Evolutionary conservation across 2,329 filamentous ascomycete genomes (phyloP), one percentile per base, ranked within the genome.

Genomic region (Fonsecaea erecta): DNA sequence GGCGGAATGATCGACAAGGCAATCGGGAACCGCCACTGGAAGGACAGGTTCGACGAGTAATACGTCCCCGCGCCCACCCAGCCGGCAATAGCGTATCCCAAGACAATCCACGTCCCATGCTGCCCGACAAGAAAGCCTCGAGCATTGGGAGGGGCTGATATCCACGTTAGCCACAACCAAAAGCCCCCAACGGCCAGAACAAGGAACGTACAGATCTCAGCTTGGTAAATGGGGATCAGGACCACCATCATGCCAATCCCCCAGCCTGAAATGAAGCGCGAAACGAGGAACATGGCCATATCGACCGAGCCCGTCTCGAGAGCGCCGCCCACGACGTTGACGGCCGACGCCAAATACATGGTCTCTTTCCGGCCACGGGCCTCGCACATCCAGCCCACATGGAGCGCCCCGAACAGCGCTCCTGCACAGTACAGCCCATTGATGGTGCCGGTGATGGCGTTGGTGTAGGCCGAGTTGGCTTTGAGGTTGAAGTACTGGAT

Each of bases 31-130:
- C 80, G 74, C 81, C 80, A 82, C 11, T 76, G 78, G 71, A 82
- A 81, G 3, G 73, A 73, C 8, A 76, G 70, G 53, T 77, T 75
- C 3, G 74, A 72, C 4, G 79, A 77, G 67, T 78, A 82, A 67
- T 81, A 82, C 58, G 77, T 80, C 1, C 75, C 80, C 62, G 77
- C 81, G 1, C 80, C 80, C 2, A 81, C 74, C 79, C 80, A 82
- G 1, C 73, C 74, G 6, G 78, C 73, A 51, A 82, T 72, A 75
- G 81, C 80, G 66, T 82, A 81, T 16, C 80, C 79, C 57, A 82
- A 80, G 12, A 82, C 80, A 32, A 82, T 74, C 71, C 81, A 81
- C 54, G 81, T 81, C 53, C 79, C 79, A 68, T 80, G 78, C 48
- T 80, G 78, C 8, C 79, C 79, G 9, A 82, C 80, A 2, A 82